Percentiles rank a stretch among this genome's conserved stretches.
Conservation (phyloP, 805 yeast species). For the Phaffomyces opuntiae region DNA sequence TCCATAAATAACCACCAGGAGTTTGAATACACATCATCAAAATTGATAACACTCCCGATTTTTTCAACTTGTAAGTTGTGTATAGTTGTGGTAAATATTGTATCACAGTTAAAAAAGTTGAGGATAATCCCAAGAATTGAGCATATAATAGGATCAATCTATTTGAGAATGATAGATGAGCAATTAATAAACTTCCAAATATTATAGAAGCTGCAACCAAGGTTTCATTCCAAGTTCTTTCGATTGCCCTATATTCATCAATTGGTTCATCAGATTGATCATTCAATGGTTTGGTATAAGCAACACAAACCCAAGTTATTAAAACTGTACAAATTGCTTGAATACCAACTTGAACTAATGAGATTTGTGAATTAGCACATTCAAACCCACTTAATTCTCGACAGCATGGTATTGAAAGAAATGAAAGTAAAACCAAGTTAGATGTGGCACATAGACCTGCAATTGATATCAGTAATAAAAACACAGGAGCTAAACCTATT, state of each 20-base stretch:
- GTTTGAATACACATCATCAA: slow-evolving; percentile 82
- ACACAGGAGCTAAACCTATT: slow-evolving; percentile 73
- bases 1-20: slow-evolving; percentile 83
- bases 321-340: slow-evolving; percentile 55
- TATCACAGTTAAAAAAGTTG: slow-evolving; percentile 54
- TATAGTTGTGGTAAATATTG: slow-evolving; percentile 77
- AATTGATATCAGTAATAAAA: slow-evolving; percentile 60
- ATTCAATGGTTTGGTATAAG: slow-evolving; percentile 26
- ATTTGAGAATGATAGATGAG: slow-evolving; percentile 19
- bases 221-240: slow-evolving; percentile 35
- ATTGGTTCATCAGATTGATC: slow-evolving; percentile 30
- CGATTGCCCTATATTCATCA: slow-evolving; percentile 35
- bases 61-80: slow-evolving; percentile 63
- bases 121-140: slow-evolving; percentile 53
- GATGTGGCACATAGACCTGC: slow-evolving; percentile 63
- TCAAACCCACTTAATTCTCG: slow-evolving; percentile 39
- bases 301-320: slow-evolving; percentile 49
- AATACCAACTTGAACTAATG: slow-evolving; percentile 56
- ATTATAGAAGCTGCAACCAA: slow-evolving; percentile 27
- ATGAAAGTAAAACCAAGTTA: slow-evolving; percentile 56
- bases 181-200: slow-evolving; percentile 28
- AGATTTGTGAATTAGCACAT: slow-evolving; percentile 60
- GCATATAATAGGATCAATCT: slow-evolving; percentile 36
- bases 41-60: slow-evolving; percentile 73
- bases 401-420: slow-evolving; percentile 61